Evolutionary conservation across 2,329 filamentous ascomycete species (phyloP).

Genomic region (Aureobasidium uvarum): DNA sequence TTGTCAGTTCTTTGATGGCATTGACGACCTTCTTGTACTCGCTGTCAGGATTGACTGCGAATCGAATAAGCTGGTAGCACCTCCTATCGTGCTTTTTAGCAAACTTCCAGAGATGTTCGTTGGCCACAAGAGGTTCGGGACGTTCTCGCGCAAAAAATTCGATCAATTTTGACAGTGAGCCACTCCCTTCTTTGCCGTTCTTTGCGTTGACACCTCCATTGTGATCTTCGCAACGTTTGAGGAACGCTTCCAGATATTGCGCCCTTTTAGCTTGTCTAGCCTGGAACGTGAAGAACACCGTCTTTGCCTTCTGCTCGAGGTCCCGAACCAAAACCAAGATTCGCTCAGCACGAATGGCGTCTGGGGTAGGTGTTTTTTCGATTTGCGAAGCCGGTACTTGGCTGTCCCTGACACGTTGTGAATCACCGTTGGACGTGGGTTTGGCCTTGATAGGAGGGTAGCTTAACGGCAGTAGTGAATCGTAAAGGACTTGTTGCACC

Average conservation of each 20-base stretch:
- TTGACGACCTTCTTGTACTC: slow-evolving; percentile 91
- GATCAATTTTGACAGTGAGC: slow-evolving; percentile 69
- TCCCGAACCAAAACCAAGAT: slow-evolving; percentile 78
- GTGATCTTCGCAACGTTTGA: slow-evolving; percentile 82
- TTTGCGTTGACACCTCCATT: slow-evolving; percentile 80
- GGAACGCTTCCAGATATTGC: slow-evolving; percentile 69
- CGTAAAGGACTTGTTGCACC: slow-evolving; percentile 80
- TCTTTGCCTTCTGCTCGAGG: slow-evolving; percentile 73
- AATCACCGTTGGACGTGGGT: slow-evolving; percentile 49
- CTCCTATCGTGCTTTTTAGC: slow-evolving; percentile 88
- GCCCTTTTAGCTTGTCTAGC: slow-evolving; percentile 72
- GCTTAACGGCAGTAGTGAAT: slow-evolving; percentile 82
- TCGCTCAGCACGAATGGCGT: slow-evolving; percentile 77
- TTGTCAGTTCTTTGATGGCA: slow-evolving; percentile 84
- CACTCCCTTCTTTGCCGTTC: slow-evolving; percentile 65
- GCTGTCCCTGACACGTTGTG: slow-evolving; percentile 61
- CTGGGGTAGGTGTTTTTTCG: slow-evolving; percentile 56
- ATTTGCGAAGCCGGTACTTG: slow-evolving; percentile 48
- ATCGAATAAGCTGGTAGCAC: slow-evolving; percentile 84
- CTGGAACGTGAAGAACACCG: slow-evolving; percentile 85
- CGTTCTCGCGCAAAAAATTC: slow-evolving; percentile 71
- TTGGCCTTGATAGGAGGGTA: slow-evolving; percentile 69
- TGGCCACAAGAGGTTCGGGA: slow-evolving; percentile 70
- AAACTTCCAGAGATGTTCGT: slow-evolving; percentile 81
- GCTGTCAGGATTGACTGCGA: slow-evolving; percentile 77